Evolutionary conservation across 129 eudicot species (phyloP), one percentile per base, ranked within the genome.

Genomic region (Calendula officinalis): DNA sequence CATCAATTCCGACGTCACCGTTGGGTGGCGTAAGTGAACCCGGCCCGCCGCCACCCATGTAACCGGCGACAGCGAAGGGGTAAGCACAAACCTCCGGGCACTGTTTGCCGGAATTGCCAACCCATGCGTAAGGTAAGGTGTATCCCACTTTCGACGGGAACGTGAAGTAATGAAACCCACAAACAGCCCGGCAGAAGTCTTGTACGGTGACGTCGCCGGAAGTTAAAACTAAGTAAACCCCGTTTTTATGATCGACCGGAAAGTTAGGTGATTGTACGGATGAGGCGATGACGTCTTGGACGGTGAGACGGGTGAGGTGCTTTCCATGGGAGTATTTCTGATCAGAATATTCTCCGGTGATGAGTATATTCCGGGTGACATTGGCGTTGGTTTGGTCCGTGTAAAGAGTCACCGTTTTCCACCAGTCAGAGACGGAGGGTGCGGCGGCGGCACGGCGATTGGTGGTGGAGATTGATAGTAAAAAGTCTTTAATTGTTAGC

Each of bases 151-250:
- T 68, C 3, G 97, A 84, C 0, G 97, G 82, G 60, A 90, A 90
- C 0, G 97, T 90, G 71, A 90, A 90, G 78, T 90, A 90, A 74
- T 90, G 95, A 64, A 90, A 90, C 70, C 97, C 97, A 51, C 97
- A 90, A 0, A 86, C 95, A 3, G 88, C 95, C 7, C 88, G 84
- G 75, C 95, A 90, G 76, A 84, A 86, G 65, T 86, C 97, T 53
- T 90, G 87, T 1, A 90, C 72, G 50, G 82, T 75, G 7, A 90
- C 95, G 66, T 90, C 97, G 6, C 13, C 73, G 6, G 95, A 78
- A 2, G 94, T 91, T 1, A 91, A 49, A 1, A 91, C 60, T 2
- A 91, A 75, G 63, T 77, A 91, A 16, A 76, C 78, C 14, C 95
- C 97, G 43, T 73, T 81, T 73, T 87, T 84, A 63, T 85, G 95